Base-by-base conservation (phyloP, 2,329 filamentous ascomycete genomes). In the Botryosphaeria dothidea region DNA sequence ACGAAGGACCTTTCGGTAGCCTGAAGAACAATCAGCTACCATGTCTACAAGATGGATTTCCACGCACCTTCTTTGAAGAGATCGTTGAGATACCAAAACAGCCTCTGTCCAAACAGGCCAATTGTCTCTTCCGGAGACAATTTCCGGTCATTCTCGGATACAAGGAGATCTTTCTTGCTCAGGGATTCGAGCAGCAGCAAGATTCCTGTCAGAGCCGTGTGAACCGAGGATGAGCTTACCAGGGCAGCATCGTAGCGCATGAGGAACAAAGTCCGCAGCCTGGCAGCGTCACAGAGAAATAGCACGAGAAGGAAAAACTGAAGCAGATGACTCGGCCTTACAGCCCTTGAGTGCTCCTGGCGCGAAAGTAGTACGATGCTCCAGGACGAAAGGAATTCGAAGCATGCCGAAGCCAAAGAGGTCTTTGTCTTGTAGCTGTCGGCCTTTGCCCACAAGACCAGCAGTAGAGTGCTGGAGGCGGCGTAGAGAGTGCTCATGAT, bases 61-160 rank as follows among this genome's bases (percentile, higher is more conserved):
- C 4, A 9, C 52, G 6, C 7, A 29, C 69, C 68, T 27, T 67
- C 62, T 48, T 65, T 41, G 63, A 80, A 77, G 2, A 80, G 69
- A 17, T 67, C 62, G 65, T 77, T 77, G 38, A 80, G 66, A 72
- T 75, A 79, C 51, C 71, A 71, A 66, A 77, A 79, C 1, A 76
- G 64, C 9, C 74, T 69, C n/a, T 77, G 69, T 5, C 72, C 73
- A 62, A 77, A 76, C 6, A 79, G 67, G 2, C 75, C 75, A 27
- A 72, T 73, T 4, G 72, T 75, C 61, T 77, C 76, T 65, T 80
- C 78, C 1, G 77, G 78, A 11, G 70, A 69, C 1, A 69, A 66
- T 36, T 49, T 69, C 11, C 65, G 66, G 34, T 69, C 67, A 23
- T 58, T 52, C n/a, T 70, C 67, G 7, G 66, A 69, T 5, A 56